These are phyloP conservation scores for Hymenoscyphus infarciens DNA, from an alignment of 2,329 filamentous ascomycete species.

Conservation along the genomic window DNA sequence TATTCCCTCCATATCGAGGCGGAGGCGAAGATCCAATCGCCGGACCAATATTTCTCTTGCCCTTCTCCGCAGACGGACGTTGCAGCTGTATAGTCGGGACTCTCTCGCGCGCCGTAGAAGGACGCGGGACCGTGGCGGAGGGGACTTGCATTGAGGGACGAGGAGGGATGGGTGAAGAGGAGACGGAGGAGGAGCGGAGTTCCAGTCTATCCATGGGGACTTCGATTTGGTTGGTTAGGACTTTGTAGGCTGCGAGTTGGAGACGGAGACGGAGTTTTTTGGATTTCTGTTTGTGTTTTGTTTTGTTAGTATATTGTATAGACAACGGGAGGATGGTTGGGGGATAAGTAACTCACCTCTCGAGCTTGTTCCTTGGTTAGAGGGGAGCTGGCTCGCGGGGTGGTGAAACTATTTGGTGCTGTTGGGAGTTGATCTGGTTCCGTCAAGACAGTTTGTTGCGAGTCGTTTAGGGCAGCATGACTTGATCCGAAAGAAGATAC, in stretches of 20 bases:
- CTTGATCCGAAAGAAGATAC: slow-evolving; percentile 14
- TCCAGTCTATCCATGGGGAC: slow-evolving; percentile 61
- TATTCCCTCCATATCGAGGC: neutral
- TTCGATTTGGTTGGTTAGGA: slow-evolving; percentile 67
- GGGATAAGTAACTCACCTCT: slow-evolving; percentile 15
- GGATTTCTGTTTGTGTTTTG: slow-evolving; percentile 47
- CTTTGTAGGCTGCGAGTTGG: slow-evolving; percentile 69
- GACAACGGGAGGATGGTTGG: neutral
- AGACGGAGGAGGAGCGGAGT: slow-evolving; percentile 32
- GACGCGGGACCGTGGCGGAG: neutral
- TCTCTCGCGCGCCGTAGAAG: neutral
- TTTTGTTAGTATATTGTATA: slow-evolving; percentile 1
- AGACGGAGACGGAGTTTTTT: slow-evolving; percentile 66
- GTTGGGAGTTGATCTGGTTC: slow-evolving; percentile 20
- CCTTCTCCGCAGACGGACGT: neutral
- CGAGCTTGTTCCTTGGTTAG: slow-evolving; percentile 19
- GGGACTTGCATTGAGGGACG: slow-evolving; percentile 7
- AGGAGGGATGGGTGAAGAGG: slow-evolving; percentile 12
- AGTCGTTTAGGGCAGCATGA: slow-evolving; percentile 22
- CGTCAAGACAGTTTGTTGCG: slow-evolving; percentile 28
- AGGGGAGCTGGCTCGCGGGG: neutral
- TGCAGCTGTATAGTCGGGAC: neutral
- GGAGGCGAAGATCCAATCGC: neutral
- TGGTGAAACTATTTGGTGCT: neutral
- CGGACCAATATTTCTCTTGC: neutral